These are phyloP conservation scores for Phytopythium mirpurense DNA, from an alignment of 352 stramenopile genomes.

Conservation along the genomic window DNA sequence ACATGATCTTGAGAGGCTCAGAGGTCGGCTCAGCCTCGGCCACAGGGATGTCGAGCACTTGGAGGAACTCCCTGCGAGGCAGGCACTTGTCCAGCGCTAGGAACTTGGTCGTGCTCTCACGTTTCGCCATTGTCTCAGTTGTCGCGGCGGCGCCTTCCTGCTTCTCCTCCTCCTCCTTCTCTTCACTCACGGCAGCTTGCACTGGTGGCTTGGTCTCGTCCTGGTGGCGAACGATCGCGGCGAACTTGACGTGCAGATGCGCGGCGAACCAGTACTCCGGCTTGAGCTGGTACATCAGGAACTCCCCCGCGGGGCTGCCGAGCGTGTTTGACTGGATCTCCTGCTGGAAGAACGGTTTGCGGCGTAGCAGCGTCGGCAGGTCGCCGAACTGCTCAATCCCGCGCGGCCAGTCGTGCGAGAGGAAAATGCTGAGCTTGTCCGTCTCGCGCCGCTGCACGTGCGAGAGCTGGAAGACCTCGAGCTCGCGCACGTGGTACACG, in stretches of 20 bases:
- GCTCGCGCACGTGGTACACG: constrained; percentile 91
- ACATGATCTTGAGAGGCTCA: constrained; percentile 68
- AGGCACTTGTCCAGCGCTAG: constrained; percentile 99
- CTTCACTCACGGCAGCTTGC: background rate
- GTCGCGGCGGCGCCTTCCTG: no score
- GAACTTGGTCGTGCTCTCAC: constrained; percentile 83
- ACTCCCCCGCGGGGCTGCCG: constrained; percentile 90
- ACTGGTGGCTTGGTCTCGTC: constrained; percentile 1
- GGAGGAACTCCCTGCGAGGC: constrained; percentile 92
- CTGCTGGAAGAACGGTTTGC: constrained; percentile 94
- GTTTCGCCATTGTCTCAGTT: background rate
- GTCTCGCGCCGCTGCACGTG: constrained; percentile 66
- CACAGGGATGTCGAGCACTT: constrained; percentile 85
- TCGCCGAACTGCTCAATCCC: constrained; percentile 96
- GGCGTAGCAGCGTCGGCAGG: constrained; percentile 76
- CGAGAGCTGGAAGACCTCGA: constrained; percentile 92
- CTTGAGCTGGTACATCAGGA: constrained; percentile 90
- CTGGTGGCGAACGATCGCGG: constrained; percentile 89
- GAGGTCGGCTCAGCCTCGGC: background rate
- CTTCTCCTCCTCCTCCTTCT: background rate
- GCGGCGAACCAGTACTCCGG: constrained; percentile 97
- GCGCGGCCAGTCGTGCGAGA: constrained; percentile 99
- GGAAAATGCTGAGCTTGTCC: constrained; percentile 83
- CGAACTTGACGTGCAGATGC: constrained; percentile 98
- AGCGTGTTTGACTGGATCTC: constrained; percentile 93